A percentile compares a stretch with the other conserved stretches of the same genome.
phyloP scores from a whole-genome alignment of 75 land plant species.

The Gnetum montanum region DNA sequence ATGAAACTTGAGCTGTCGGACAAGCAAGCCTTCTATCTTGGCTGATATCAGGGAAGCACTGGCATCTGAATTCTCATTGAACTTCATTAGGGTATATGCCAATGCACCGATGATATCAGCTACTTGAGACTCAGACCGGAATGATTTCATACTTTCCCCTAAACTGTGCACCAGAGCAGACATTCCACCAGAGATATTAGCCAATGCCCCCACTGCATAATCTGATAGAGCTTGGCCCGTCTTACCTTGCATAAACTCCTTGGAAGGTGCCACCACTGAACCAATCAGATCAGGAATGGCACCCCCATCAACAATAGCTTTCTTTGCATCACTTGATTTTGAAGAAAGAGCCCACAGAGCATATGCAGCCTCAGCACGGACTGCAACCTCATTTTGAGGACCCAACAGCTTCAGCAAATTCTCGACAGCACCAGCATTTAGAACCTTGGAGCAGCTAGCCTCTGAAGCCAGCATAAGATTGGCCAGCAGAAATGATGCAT shows the following conservation, averaged over 20 bases:
- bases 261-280: slow-evolving; percentile 81
- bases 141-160: slow-evolving; percentile 46
- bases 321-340: slow-evolving; percentile 41
- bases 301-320: slow-evolving; percentile 49
- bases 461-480: slow-evolving; percentile 58
- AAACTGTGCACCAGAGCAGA: slow-evolving; percentile 55
- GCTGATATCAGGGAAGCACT: slow-evolving; percentile 30
- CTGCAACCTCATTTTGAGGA: slow-evolving; percentile 55
- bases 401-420: slow-evolving; percentile 56
- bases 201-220: slow-evolving; percentile 67
- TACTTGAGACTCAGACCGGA: slow-evolving; percentile 36
- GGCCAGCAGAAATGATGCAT: slow-evolving; percentile 80
- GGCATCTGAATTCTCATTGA: slow-evolving; percentile 24
- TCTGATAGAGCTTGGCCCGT: slow-evolving; percentile 56
- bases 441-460: slow-evolving; percentile 47
- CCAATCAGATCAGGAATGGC: slow-evolving; percentile 57
- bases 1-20: slow-evolving; percentile 46
- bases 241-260: slow-evolving; percentile 83
- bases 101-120: slow-evolving; percentile 85
- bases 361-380: slow-evolving; percentile 85
- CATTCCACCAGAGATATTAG: slow-evolving; percentile 81
- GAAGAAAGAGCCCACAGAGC: slow-evolving; percentile 62
- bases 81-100: slow-evolving; percentile 78
- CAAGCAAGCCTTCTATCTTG: slow-evolving; percentile 56
- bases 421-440: slow-evolving; percentile 51